phyloP scores from a whole-genome alignment of 2,329 filamentous ascomycete species.

The Xylaria polymorpha region DNA sequence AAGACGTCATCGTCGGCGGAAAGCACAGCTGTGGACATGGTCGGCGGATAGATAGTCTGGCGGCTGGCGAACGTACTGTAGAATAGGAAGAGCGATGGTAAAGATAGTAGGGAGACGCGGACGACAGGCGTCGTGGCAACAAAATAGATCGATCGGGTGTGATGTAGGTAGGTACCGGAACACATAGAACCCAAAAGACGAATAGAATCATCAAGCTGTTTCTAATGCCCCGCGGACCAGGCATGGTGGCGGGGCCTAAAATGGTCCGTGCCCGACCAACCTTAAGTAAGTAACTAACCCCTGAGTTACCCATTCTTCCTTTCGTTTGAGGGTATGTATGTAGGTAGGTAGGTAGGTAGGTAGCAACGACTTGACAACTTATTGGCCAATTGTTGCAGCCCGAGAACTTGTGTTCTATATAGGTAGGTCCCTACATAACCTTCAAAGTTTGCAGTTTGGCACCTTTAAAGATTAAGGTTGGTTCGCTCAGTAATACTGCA shows the following conservation, averaged over 20 bases:
- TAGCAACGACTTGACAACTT: too few species aligned
- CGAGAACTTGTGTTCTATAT: too few species aligned
- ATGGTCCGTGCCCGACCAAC: slow-evolving; percentile 11
- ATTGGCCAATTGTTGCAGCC: too few species aligned
- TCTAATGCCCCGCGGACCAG: slow-evolving; percentile 29
- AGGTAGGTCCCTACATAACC: too few species aligned
- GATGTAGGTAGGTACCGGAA: neutral
- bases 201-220: slow-evolving; percentile 31
- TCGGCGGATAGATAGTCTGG: slow-evolving; percentile 8
- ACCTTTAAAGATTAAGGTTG: too few species aligned
- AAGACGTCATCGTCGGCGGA: slow-evolving; percentile 78
- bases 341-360: too few species aligned
- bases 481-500: too few species aligned
- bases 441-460: too few species aligned
- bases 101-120: neutral
- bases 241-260: slow-evolving; percentile 1
- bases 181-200: slow-evolving; percentile 26
- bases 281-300: too few species aligned
- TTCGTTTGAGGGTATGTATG: too few species aligned
- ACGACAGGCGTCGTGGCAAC: neutral
- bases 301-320: too few species aligned
- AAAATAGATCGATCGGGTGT: neutral
- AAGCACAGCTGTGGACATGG: slow-evolving; percentile 58
- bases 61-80: neutral
- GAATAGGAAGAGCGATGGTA: neutral